Percentiles rank a stretch among this genome's conserved stretches.
These are phyloP conservation scores for Nakazawaea holstii DNA, from an alignment of 805 yeast species.

Conservation along the genomic window DNA sequence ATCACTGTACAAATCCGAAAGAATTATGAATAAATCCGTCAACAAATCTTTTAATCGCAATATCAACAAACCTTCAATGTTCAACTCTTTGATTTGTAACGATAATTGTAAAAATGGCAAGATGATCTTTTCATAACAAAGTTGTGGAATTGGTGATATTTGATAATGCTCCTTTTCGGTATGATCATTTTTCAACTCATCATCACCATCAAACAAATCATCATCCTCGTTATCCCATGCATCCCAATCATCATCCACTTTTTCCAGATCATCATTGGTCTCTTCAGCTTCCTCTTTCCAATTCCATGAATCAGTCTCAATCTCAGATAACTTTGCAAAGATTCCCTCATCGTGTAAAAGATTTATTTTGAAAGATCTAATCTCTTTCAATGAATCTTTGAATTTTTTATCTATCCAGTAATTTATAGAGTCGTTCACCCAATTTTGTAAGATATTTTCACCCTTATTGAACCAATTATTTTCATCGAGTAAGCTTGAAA, in stretches of 20 bases:
- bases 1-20: constrained; percentile 11
- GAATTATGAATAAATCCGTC: constrained; percentile 20
- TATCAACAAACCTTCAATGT: constrained; percentile 19
- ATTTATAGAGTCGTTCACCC: constrained; percentile 8
- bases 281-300: constrained; percentile 11
- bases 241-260: constrained; percentile 18
- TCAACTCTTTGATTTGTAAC: constrained; percentile 12
- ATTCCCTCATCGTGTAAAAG: not conserved
- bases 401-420: constrained; percentile 12
- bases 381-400: constrained; percentile 1
- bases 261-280: constrained; percentile 10
- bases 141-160: constrained; percentile 6
- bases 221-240: constrained; percentile 21
- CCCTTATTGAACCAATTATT: constrained; percentile 6
- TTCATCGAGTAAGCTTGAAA: not conserved
- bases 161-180: constrained; percentile 12
- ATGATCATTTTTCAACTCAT: not conserved
- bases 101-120: constrained; percentile 13
- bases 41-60: constrained; percentile 22
- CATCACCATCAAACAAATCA: constrained; percentile 17
- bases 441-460: constrained; percentile 4
- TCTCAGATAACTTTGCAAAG: not conserved
- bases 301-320: constrained; percentile 6
- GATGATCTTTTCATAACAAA: constrained; percentile 16
- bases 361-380: not conserved